These are phyloP conservation scores for Salvia splendens DNA, from an alignment of 257 asterid species.

Conservation along the genomic window DNA sequence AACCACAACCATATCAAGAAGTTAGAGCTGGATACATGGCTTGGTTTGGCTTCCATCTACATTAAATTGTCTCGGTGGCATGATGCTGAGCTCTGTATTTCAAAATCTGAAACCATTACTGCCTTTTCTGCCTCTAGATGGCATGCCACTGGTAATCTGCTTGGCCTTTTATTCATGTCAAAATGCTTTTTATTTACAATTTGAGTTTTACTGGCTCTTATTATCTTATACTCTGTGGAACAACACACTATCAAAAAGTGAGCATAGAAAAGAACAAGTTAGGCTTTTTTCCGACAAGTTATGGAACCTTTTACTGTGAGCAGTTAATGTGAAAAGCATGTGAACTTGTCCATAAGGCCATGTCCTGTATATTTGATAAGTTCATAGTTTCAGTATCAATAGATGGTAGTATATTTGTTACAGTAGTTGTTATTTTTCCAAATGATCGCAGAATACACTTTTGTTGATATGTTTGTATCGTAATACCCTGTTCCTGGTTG, in stretches of 20 bases:
- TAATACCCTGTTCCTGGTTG: background rate
- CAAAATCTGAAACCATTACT: conserved; percentile 57
- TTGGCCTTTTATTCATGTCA: background rate
- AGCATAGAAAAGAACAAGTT: background rate
- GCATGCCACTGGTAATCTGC: conserved; percentile 69
- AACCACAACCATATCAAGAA: conserved; percentile 37
- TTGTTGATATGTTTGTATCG: background rate
- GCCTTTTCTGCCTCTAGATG: conserved; percentile 67
- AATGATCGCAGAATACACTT: background rate
- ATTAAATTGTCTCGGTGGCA: conserved; percentile 66
- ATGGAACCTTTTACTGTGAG: background rate
- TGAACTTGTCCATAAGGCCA: background rate
- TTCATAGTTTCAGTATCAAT: conserved; percentile 8
- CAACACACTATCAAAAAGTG: background rate
- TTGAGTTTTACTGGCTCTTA: background rate
- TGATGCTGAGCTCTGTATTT: conserved; percentile 84
- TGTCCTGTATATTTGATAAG: conserved; percentile 4
- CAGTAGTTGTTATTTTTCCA: background rate
- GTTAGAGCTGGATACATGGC: conserved; percentile 82
- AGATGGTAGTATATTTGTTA: background rate
- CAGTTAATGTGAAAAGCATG: conserved; percentile 24
- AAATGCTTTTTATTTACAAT: background rate
- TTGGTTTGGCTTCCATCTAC: conserved; percentile 82
- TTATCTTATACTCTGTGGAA: background rate
- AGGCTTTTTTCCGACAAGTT: conserved; percentile 5